Base-by-base conservation (phyloP, 2,329 filamentous ascomycete species). In the Penicillium glabrum region DNA sequence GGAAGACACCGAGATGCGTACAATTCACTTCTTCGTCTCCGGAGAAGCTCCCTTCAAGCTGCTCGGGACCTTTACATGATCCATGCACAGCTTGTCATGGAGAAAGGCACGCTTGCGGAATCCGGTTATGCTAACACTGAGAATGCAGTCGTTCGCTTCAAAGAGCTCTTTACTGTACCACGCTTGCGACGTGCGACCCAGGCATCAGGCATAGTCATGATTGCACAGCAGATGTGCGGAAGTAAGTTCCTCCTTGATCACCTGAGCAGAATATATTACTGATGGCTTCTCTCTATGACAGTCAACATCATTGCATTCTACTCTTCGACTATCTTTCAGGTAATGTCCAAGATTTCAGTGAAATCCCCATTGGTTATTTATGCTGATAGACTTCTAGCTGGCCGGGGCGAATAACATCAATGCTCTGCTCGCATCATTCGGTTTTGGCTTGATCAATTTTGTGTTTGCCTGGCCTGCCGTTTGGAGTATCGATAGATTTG, bases 11-110 rank as follows among this genome's bases (percentile, higher is more conserved):
- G 26, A 9, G 54, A 68, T 10, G 73, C 72, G 1, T 76, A 68
- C 56, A 51, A 58, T 11, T 71, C 73, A 9, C 68, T 78, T 5
- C 61, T 70, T 3, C 67, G 66, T 29, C 68, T 78, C 1, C 69
- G 75, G 13, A 72, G 69, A 21, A 69, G 65, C 1, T 67, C 70
- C 16, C 48, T 75, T 1, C 68, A 71, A 46, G 72, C 74, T 16
- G 74, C 74, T 3, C 65, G 69, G 5, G 66, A 77, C 59, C 58
- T 75, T 9, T 76, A 72, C 57, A 29, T 43, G 31, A 62, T 65
- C 16, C 59, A 65, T 24, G 48, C 51, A 3, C 69, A 69, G 57
- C 53, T 77, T 33, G 59, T 69, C n/a, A 64, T 69, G 27, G 73
- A 74, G 37, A 62, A 64, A n/a, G 51, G 57, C 19, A 35, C 61